Percentiles rank a stretch among this genome's conserved stretches.
Conservation (phyloP, 2,329 filamentous ascomycete species). For the Cordyceps farinosa region DNA sequence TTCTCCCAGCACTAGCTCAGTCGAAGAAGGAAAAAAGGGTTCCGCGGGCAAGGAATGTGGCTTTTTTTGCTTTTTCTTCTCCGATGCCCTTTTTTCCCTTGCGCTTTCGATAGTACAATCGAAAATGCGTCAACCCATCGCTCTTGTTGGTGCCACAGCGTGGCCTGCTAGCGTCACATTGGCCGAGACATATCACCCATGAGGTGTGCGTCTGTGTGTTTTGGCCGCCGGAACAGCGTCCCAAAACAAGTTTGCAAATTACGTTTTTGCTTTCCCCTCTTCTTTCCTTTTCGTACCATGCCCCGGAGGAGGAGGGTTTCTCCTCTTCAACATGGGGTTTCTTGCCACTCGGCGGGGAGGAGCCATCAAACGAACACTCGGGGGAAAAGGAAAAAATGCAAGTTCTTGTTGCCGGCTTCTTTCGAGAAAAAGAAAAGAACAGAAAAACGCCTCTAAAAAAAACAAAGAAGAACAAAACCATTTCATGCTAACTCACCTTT, state of each 20-base stretch:
- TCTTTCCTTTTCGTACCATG: not conserved
- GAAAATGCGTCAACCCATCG: not conserved
- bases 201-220: constrained; percentile 16
- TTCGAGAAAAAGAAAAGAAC: not conserved
- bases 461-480: not conserved
- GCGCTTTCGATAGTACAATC: not conserved
- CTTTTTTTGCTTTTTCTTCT: not conserved
- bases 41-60: not conserved
- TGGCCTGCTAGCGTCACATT: constrained; percentile 1
- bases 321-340: not conserved
- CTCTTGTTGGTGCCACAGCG: not conserved
- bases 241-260: not conserved
- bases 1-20: constrained; percentile 1
- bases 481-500: constrained; percentile 19
- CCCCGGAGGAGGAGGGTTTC: not conserved
- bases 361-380: not conserved
- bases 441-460: not conserved
- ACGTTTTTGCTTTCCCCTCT: not conserved
- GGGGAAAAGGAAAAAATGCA: not conserved
- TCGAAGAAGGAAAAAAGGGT: not conserved
- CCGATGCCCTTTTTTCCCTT: not conserved
- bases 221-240: not conserved
- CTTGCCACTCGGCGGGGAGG: not conserved
- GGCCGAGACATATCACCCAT: constrained; percentile 1
- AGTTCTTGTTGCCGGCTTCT: not conserved